phyloP scores from a whole-genome alignment of 2,329 filamentous ascomycete species.

The Fusarium cicatricum region DNA sequence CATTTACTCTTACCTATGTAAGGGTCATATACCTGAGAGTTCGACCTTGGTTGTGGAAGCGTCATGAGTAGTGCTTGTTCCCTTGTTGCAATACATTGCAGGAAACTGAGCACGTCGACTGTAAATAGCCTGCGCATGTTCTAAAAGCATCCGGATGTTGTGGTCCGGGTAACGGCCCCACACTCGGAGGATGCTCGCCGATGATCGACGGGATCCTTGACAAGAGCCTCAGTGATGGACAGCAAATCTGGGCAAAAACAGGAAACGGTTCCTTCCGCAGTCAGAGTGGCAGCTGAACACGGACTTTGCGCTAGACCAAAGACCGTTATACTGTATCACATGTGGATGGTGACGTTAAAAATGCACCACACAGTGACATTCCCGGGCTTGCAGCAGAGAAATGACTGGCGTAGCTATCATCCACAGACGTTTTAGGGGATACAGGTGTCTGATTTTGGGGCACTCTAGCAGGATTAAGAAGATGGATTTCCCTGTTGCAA shows the following conservation, averaged over 20 bases:
- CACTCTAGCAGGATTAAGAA: neutral
- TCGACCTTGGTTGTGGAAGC: too few relatives aligned
- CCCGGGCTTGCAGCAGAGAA: neutral
- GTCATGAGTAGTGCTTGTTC: too few relatives aligned
- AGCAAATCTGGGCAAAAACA: constrained; percentile 11
- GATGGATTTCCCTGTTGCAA: constrained; percentile 9
- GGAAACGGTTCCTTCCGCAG: neutral
- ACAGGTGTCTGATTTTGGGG: constrained; percentile 1
- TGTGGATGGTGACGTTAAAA: constrained; percentile 24
- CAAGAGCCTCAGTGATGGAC: constrained; percentile 14
- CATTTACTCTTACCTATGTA: too few relatives aligned
- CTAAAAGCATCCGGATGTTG: constrained; percentile 6
- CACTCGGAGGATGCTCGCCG: constrained; percentile 20
- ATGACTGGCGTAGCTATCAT: neutral
- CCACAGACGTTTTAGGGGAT: neutral
- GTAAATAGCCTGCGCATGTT: too few relatives aligned
- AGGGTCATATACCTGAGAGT: too few relatives aligned
- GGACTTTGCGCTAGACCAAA: neutral
- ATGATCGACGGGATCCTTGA: constrained; percentile 26
- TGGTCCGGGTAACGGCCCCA: constrained; percentile 24
- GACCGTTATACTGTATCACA: constrained; percentile 13
- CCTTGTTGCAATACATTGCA: too few relatives aligned
- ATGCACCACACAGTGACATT: neutral
- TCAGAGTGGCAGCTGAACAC: neutral
- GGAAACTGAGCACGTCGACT: too few relatives aligned